phyloP scores from a whole-genome alignment of 257 asterid genomes.

The Orobanche coerulescens region DNA sequence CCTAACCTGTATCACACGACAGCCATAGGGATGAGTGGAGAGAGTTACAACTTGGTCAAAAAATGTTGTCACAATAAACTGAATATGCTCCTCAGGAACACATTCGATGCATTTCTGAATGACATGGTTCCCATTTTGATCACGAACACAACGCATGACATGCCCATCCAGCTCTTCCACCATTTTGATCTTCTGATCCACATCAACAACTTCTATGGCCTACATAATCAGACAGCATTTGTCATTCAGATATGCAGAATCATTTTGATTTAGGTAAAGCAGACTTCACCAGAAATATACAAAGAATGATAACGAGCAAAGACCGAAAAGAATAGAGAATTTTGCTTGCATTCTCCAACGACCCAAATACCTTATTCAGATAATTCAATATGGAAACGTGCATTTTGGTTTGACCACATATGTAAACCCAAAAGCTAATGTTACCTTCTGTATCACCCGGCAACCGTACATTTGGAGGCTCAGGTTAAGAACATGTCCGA shows the following conservation, averaged over 20 bases:
- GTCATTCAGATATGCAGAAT: constrained; percentile 8
- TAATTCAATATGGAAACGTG: background rate
- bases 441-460: constrained; percentile 95
- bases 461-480: constrained; percentile 99
- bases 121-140: constrained; percentile 94
- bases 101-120: constrained; percentile 95
- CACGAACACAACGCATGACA: constrained; percentile 93
- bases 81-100: constrained; percentile 78
- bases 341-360: background rate
- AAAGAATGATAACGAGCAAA: background rate
- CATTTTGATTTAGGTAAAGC: background rate
- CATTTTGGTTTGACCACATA: background rate
- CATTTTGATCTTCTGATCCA: constrained; percentile 87
- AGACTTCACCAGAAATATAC: background rate
- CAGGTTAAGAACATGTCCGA: constrained; percentile 77
- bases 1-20: constrained; percentile 90
- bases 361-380: background rate
- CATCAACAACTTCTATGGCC: constrained; percentile 94
- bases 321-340: background rate
- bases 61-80: constrained; percentile 69
- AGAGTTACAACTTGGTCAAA: constrained; percentile 86
- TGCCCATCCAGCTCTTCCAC: constrained; percentile 92
- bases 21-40: constrained; percentile 94
- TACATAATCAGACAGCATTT: constrained; percentile 22
- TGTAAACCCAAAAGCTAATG: background rate